Conservation (phyloP, 495 filamentous ascomycete species). For the Cryomyces antarcticus region DNA sequence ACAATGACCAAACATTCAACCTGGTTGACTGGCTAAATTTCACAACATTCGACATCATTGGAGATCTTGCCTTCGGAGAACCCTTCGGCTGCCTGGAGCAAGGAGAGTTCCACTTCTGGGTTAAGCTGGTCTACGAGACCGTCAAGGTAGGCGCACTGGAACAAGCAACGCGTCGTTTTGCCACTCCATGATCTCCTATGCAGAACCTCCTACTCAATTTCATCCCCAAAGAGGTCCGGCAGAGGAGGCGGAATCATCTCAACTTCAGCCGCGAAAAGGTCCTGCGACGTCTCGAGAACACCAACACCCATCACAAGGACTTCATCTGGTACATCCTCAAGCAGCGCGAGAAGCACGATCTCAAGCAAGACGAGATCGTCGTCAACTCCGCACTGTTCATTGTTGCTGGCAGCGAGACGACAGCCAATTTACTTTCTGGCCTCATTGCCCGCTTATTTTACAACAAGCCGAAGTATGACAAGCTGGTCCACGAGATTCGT, state of each 20-base stretch:
- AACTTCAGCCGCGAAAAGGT: constrained; percentile 12
- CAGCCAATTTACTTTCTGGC: constrained; percentile 12
- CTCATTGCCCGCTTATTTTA: constrained; percentile 9
- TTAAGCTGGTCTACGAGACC: constrained; percentile 13
- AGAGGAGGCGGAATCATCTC: constrained; percentile 9
- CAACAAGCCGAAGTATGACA: constrained; percentile 3
- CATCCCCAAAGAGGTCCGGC: constrained; percentile 8
- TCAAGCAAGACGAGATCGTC: constrained; percentile 14
- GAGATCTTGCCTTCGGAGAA: constrained; percentile 18
- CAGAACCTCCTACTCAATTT: constrained; percentile 9
- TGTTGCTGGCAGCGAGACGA: constrained; percentile 19
- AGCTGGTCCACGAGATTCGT: constrained; percentile 9
- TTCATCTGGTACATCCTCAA: constrained; percentile 16
- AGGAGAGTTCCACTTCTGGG: constrained; percentile 12
- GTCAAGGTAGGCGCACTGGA: constrained; percentile 10
- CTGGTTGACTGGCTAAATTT: constrained; percentile 17
- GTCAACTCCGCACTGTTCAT: constrained; percentile 15
- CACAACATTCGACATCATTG: constrained; percentile 19
- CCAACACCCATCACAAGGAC: constrained; percentile 11
- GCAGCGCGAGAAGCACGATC: constrained; percentile 13
- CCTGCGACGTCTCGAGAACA: constrained; percentile 9
- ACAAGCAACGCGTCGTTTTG: constrained; percentile 12
- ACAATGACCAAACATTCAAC: constrained; percentile 10
- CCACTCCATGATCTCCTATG: constrained; percentile 8
- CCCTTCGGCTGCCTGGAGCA: constrained; percentile 17